Conservation (phyloP, 805 yeast genomes). For the Dipodascopsis uninucleata region DNA sequence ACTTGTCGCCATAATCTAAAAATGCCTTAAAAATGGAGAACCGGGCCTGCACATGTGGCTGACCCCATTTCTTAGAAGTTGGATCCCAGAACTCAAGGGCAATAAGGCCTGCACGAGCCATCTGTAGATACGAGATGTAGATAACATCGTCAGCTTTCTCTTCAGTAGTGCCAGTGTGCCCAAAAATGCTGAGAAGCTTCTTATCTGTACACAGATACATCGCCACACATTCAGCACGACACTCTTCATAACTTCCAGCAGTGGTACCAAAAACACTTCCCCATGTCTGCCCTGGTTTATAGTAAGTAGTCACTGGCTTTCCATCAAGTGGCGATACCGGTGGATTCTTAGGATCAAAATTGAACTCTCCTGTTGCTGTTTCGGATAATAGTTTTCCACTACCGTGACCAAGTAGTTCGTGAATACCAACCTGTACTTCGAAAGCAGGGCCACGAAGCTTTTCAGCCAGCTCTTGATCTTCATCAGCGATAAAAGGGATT, state of each 20-base stretch:
- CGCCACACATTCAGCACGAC: conserved; percentile 89
- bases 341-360: conserved; percentile 63
- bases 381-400: conserved; percentile 74
- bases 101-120: conserved; percentile 84
- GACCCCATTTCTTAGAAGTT: conserved; percentile 78
- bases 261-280: conserved; percentile 76
- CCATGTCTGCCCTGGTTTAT: conserved; percentile 84
- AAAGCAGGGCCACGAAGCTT: conserved; percentile 66
- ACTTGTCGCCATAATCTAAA: conserved; percentile 54
- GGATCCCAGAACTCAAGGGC: conserved; percentile 91
- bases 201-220: conserved; percentile 70
- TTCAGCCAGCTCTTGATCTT: conserved; percentile 55
- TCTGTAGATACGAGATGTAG: conserved; percentile 65
- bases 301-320: conserved; percentile 62
- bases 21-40: conserved; percentile 77
- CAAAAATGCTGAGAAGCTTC: conserved; percentile 68
- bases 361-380: conserved; percentile 58
- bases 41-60: conserved; percentile 92
- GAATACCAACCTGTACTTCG: conserved; percentile 92
- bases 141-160: conserved; percentile 46
- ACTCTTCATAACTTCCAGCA: conserved; percentile 88
- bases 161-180: conserved; percentile 52
- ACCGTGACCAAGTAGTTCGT: conserved; percentile 88
- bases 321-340: conserved; percentile 58
- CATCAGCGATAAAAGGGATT: conserved; percentile 58